These are phyloP conservation scores for Zasmidium cellare DNA, from an alignment of 2,329 filamentous ascomycete genomes.

Conservation along the genomic window DNA sequence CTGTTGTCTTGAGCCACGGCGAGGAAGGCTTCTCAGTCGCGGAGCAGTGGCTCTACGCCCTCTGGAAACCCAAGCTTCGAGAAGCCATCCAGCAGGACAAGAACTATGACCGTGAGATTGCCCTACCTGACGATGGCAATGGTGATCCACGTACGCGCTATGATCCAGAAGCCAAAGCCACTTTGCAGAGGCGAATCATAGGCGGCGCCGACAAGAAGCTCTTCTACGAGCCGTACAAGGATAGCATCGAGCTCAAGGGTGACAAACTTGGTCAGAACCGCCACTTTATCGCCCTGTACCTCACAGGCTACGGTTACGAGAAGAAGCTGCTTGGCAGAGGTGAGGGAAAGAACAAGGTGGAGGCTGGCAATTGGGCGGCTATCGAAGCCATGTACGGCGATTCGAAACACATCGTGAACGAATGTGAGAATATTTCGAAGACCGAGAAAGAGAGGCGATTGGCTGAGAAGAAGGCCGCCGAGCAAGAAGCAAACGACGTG, in stretches of 20 bases:
- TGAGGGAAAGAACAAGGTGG: constrained; percentile 65
- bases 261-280: constrained; percentile 48
- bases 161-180: constrained; percentile 40
- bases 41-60: constrained; percentile 68
- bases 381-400: constrained; percentile 57
- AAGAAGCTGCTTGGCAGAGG: constrained; percentile 64
- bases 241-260: constrained; percentile 57
- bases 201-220: constrained; percentile 36
- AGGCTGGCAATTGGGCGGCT: constrained; percentile 69
- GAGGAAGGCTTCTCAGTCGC: constrained; percentile 61
- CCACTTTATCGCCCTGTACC: constrained; percentile 64
- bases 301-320: constrained; percentile 69
- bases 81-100: constrained; percentile 8
- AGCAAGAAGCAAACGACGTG: background rate
- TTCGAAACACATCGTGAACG: constrained; percentile 29
- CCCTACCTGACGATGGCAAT: background rate
- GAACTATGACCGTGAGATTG: background rate
- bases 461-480: background rate
- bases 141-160: constrained; percentile 30
- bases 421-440: constrained; percentile 25
- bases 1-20: constrained; percentile 68
- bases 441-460: background rate
- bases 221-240: constrained; percentile 51
- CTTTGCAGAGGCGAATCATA: constrained; percentile 36
- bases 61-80: constrained; percentile 69